Conservation (phyloP, 2,329 filamentous ascomycete species). For the Sporothrix schenckii region DNA sequence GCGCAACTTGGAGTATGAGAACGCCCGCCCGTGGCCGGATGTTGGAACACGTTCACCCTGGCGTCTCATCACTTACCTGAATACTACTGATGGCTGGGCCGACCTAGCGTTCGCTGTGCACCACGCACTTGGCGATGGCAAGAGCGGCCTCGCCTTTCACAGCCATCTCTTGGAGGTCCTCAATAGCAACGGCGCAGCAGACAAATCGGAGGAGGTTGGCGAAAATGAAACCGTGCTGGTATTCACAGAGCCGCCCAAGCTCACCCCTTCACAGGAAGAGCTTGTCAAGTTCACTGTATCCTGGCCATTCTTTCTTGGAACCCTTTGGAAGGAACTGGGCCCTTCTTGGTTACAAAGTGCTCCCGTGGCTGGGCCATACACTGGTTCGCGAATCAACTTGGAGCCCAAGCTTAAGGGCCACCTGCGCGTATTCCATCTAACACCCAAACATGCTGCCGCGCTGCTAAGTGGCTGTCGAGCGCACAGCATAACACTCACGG, state of each 20-base stretch:
- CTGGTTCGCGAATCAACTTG: slow-evolving; percentile 44
- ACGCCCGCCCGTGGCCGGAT: slow-evolving; percentile 49
- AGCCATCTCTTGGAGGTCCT: slow-evolving; percentile 51
- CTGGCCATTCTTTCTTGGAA: slow-evolving; percentile 47
- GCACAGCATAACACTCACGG: slow-evolving; percentile 52
- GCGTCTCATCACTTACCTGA: slow-evolving; percentile 49
- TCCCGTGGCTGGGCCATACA: slow-evolving; percentile 44
- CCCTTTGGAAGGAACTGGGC: slow-evolving; percentile 47
- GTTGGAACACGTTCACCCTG: slow-evolving; percentile 50
- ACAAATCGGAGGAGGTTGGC: not conserved
- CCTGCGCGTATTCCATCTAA: slow-evolving; percentile 46
- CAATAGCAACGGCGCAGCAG: slow-evolving; percentile 35
- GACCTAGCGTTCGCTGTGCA: slow-evolving; percentile 56
- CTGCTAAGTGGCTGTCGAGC: slow-evolving; percentile 48
- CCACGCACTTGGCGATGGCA: slow-evolving; percentile 58
- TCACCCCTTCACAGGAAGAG: slow-evolving; percentile 49
- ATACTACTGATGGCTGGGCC: slow-evolving; percentile 38
- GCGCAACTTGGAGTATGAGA: slow-evolving; percentile 45
- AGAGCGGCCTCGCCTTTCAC: slow-evolving; percentile 55
- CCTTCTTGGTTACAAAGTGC: slow-evolving; percentile 45
- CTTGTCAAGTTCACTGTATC: slow-evolving; percentile 48
- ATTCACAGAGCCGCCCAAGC: slow-evolving; percentile 41
- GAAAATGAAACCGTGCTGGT: slow-evolving; percentile 39
- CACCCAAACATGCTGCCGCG: slow-evolving; percentile 38
- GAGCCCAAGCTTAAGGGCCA: slow-evolving; percentile 45